Conservation (phyloP, 2,329 filamentous ascomycete genomes). For the Epichloe festucae region DNA sequence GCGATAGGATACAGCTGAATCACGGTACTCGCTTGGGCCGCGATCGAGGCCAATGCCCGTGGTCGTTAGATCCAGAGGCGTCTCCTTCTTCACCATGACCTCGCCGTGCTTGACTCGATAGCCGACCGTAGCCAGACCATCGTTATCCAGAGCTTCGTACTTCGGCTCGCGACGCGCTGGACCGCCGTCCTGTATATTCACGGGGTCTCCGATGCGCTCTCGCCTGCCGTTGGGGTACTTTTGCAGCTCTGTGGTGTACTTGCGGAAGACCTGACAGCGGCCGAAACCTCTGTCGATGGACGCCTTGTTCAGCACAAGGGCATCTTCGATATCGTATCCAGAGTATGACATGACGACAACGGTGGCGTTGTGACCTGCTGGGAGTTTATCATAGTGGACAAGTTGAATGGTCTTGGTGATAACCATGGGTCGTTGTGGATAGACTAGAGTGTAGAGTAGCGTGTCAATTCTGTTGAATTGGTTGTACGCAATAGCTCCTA, state of each 20-base stretch:
- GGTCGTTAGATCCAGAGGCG: slow-evolving; percentile 63
- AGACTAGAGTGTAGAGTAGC: slow-evolving; percentile 89
- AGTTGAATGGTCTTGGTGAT: slow-evolving; percentile 95
- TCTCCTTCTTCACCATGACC: slow-evolving; percentile 81
- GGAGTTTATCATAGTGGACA: slow-evolving; percentile 92
- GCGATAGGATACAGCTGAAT: slow-evolving; percentile 64
- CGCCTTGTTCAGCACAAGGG: slow-evolving; percentile 89
- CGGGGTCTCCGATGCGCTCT: slow-evolving; percentile 50
- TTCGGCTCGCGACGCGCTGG: slow-evolving; percentile 49
- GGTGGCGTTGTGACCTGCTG: slow-evolving; percentile 90
- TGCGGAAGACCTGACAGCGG: slow-evolving; percentile 94
- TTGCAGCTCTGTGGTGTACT: slow-evolving; percentile 76
- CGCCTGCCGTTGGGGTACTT: slow-evolving; percentile 72
- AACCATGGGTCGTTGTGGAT: slow-evolving; percentile 94
- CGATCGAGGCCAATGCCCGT: slow-evolving; percentile 58
- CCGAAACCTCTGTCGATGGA: slow-evolving; percentile 92
- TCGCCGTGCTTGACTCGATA: slow-evolving; percentile 66
- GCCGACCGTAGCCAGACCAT: slow-evolving; percentile 81
- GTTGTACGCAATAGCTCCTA: slow-evolving; percentile 95
- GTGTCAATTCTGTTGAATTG: slow-evolving; percentile 97
- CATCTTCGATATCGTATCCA: slow-evolving; percentile 98
- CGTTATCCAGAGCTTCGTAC: slow-evolving; percentile 62
- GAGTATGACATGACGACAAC: slow-evolving; percentile 99
- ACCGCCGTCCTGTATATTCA: slow-evolving; percentile 42
- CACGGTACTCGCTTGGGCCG: slow-evolving; percentile 49